A percentile compares a stretch with the other conserved stretches of the same genome.
Evolutionary conservation across 306 rosid genomes (phyloP).

Genomic region (Purshia tridentata): DNA sequence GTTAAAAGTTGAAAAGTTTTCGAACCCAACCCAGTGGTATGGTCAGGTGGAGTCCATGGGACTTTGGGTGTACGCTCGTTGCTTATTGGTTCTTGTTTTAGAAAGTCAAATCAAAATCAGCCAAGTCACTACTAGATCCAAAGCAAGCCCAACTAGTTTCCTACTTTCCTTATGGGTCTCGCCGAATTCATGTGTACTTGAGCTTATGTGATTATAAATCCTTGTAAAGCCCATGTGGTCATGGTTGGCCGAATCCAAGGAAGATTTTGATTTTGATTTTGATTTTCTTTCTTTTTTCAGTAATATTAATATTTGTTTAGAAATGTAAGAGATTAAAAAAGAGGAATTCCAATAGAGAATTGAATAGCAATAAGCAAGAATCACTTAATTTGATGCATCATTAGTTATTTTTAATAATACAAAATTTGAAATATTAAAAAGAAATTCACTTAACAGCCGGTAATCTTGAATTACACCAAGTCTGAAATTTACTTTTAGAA

Average conservation of each 20-base stretch:
- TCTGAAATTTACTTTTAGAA: too few species aligned
- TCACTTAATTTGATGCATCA: too few species aligned
- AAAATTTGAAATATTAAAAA: too few species aligned
- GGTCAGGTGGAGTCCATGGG: neutral
- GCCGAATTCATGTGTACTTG: neutral
- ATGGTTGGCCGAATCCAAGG: constrained; percentile 5
- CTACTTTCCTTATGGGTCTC: neutral
- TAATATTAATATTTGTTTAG: too few species aligned
- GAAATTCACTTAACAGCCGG: too few species aligned
- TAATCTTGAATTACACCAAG: too few species aligned
- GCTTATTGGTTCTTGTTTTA: neutral
- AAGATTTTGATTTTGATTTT: neutral
- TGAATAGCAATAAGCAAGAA: too few species aligned
- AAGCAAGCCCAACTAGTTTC: neutral
- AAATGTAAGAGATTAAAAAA: too few species aligned
- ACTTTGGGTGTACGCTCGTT: constrained; percentile 3
- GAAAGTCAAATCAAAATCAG: neutral
- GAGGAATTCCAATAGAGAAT: too few species aligned
- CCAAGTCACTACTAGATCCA: neutral
- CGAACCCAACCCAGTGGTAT: neutral
- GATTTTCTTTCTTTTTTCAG: neutral
- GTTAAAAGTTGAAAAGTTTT: constrained; percentile 13
- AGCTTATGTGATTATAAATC: neutral
- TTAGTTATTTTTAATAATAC: too few species aligned
- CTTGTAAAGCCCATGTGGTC: neutral